Percentiles rank a stretch among this genome's conserved stretches.
Evolutionary conservation across 2,329 filamentous ascomycete species (phyloP).

Genomic region (Claviceps monticola): DNA sequence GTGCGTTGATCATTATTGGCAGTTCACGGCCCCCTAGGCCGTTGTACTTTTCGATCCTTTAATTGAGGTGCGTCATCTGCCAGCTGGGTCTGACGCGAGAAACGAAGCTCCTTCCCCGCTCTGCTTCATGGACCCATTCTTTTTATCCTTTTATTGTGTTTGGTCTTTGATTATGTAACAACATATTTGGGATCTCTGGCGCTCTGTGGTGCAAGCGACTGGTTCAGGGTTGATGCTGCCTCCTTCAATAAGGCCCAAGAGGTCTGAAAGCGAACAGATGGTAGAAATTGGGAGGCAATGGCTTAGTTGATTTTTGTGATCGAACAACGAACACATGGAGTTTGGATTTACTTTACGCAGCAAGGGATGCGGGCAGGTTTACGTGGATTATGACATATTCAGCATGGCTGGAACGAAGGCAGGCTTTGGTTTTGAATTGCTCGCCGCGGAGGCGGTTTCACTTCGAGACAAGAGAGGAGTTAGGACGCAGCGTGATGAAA

Average conservation of each 20-base stretch:
- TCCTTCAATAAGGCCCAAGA: neutral
- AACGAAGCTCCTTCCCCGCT: neutral
- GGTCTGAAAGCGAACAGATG: neutral
- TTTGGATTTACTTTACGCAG: conserved; percentile 13
- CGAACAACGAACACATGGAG: conserved; percentile 7
- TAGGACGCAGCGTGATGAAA: neutral
- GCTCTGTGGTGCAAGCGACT: conserved; percentile 5
- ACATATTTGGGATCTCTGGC: conserved; percentile 8
- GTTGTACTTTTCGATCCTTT: neutral
- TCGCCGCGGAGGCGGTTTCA: neutral
- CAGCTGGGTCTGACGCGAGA: neutral
- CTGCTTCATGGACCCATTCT: neutral
- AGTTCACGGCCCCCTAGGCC: neutral
- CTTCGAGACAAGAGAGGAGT: neutral
- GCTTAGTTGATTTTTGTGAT: neutral
- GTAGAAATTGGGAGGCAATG: neutral
- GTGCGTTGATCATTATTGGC: neutral
- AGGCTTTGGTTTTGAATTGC: neutral
- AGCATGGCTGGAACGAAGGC: conserved; percentile 1
- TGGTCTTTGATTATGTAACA: conserved; percentile 17
- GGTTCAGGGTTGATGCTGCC: neutral
- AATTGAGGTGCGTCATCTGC: neutral
- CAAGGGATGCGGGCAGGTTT: conserved; percentile 5
- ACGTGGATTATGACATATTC: conserved; percentile 9
- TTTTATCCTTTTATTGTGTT: neutral